Percentiles rank a stretch among this genome's conserved stretches.
These are phyloP conservation scores for Sarocladium oryzae DNA, from an alignment of 2,329 filamentous ascomycete species.

Conservation along the genomic window DNA sequence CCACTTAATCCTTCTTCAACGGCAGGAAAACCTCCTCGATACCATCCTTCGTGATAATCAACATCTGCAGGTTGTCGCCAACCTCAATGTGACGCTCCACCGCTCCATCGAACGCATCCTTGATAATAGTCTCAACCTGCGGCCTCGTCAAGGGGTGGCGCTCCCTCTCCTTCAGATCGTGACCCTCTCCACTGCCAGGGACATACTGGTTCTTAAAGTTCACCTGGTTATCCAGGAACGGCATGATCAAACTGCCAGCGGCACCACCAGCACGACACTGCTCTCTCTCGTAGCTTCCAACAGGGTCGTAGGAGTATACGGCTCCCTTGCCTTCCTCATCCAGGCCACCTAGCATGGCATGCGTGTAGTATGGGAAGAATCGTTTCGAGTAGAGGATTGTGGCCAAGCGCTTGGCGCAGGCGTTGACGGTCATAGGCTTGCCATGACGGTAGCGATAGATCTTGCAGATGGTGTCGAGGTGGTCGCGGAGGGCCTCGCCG, in stretches of 20 bases:
- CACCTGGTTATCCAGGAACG: slow-evolving; percentile 98
- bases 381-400: slow-evolving; percentile 96
- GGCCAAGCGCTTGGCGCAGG: slow-evolving; percentile 88
- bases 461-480: slow-evolving; percentile 90
- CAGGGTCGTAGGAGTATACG: slow-evolving; percentile 95
- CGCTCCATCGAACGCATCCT: slow-evolving; percentile 96
- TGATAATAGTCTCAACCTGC: slow-evolving; percentile 80
- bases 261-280: slow-evolving; percentile 92
- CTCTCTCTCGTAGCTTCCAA: slow-evolving; percentile 95
- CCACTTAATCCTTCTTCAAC: slow-evolving; percentile 77
- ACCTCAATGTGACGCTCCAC: slow-evolving; percentile 99
- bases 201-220: slow-evolving; percentile 99
- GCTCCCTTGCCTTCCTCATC: slow-evolving; percentile 94
- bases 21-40: slow-evolving; percentile 79
- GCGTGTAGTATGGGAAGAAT: slow-evolving; percentile 98
- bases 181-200: slow-evolving; percentile 76
- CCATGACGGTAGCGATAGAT: slow-evolving; percentile 98
- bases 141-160: slow-evolving; percentile 62
- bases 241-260: slow-evolving; percentile 93
- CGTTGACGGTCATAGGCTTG: slow-evolving; percentile 90
- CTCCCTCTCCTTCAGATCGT: slow-evolving; percentile 68
- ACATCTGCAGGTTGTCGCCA: slow-evolving; percentile 90
- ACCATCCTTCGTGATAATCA: slow-evolving; percentile 82
- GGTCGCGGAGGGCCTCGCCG: slow-evolving; percentile 87
- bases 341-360: slow-evolving; percentile 86